phyloP scores from a whole-genome alignment of 352 stramenopile genomes.

The Proteromonas lacertae region DNA sequence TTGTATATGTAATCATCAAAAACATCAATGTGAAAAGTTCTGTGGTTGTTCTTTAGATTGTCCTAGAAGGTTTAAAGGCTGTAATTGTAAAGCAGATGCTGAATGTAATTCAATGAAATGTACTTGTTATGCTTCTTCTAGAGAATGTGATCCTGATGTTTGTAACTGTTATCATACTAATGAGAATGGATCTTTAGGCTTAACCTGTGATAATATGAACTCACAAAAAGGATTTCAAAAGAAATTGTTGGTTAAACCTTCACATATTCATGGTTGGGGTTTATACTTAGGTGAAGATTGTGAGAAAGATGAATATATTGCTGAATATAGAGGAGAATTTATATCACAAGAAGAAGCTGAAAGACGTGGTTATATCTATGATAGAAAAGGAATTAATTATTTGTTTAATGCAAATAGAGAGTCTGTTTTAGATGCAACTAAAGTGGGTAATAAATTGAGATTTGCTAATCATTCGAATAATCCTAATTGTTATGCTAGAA shows the following conservation, averaged over 20 bases:
- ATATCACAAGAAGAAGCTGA: slow-evolving; percentile 49
- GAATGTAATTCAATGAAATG: slow-evolving; percentile 40
- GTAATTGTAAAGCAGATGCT: slow-evolving; percentile 28
- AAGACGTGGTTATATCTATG: slow-evolving; percentile 41
- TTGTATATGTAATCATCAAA: slow-evolving; percentile 41
- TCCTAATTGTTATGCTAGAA: slow-evolving; percentile 33
- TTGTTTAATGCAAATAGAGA: slow-evolving; percentile 71
- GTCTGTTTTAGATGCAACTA: slow-evolving; percentile 49
- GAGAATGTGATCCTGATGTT: slow-evolving; percentile 64
- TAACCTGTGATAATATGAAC: not conserved
- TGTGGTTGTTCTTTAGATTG: slow-evolving; percentile 28
- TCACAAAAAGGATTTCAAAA: not conserved
- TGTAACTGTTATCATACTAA: slow-evolving; percentile 28
- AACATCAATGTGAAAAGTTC: slow-evolving; percentile 52
- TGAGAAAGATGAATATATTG: slow-evolving; percentile 57
- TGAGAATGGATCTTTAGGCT: not conserved
- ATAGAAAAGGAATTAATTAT: slow-evolving; percentile 41
- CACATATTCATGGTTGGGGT: slow-evolving; percentile 40
- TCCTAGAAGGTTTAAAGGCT: slow-evolving; percentile 22
- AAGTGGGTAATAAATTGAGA: slow-evolving; percentile 72
- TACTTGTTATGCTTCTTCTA: slow-evolving; percentile 38
- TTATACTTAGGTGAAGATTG: slow-evolving; percentile 45
- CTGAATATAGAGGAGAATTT: slow-evolving; percentile 71
- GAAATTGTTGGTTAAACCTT: slow-evolving; percentile 25
- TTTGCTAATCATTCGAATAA: slow-evolving; percentile 42